phyloP scores from a whole-genome alignment of 2,329 filamentous ascomycete genomes.

The Cryphonectria naterciae region DNA sequence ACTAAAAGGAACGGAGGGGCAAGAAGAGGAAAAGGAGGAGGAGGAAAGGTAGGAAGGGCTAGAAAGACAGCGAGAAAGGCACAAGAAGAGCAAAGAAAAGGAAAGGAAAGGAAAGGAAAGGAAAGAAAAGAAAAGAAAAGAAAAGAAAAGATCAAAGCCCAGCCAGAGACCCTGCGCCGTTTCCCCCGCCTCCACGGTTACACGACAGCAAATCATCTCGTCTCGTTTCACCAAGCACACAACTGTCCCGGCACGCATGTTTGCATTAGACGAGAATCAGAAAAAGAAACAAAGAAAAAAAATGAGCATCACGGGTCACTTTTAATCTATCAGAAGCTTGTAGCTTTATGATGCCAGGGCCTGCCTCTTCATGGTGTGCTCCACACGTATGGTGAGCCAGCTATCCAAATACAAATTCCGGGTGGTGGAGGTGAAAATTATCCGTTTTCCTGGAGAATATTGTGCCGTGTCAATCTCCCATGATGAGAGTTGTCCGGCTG shows the following conservation, averaged over 20 bases:
- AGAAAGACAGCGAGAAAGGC: too few relatives aligned
- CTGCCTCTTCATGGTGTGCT: not conserved
- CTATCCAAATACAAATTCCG: too few relatives aligned
- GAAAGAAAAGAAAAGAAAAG: not conserved
- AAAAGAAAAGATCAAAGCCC: not conserved
- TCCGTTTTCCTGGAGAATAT: not conserved
- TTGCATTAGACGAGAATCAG: conserved; percentile 5
- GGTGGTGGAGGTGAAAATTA: too few relatives aligned
- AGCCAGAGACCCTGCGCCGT: not conserved
- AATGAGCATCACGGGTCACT: not conserved
- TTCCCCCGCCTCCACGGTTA: not conserved
- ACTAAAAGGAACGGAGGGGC: too few relatives aligned
- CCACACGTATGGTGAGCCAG: not conserved
- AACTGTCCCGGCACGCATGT: not conserved
- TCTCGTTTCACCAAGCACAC: not conserved
- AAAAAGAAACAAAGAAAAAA: too few relatives aligned
- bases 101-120: too few relatives aligned
- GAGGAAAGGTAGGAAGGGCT: too few relatives aligned
- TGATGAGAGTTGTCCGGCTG: not conserved
- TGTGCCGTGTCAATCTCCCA: not conserved
- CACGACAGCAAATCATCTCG: not conserved
- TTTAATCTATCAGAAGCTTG: not conserved
- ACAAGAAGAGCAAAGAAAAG: not conserved
- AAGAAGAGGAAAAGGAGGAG: too few relatives aligned
- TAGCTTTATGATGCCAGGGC: not conserved